Conservation (phyloP, 1,284 basidiomycete species). For the Ceratobasidium sp. region DNA sequence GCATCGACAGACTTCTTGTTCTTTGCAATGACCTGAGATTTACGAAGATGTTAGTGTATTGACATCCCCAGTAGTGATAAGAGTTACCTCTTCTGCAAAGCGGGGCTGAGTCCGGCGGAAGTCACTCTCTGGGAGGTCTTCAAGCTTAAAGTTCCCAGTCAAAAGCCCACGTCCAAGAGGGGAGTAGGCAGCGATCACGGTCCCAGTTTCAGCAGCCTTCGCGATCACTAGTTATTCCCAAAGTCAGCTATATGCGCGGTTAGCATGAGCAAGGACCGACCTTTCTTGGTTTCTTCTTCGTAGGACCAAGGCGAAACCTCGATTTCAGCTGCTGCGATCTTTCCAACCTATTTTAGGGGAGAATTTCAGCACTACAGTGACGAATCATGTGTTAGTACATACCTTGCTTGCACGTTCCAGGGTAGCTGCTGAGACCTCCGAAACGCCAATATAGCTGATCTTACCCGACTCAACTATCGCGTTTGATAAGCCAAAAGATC, state of each 20-base stretch:
- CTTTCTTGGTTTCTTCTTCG: constrained; percentile 58
- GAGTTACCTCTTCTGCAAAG: constrained; percentile 52
- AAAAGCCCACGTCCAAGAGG: constrained; percentile 48
- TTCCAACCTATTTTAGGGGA: constrained; percentile 57
- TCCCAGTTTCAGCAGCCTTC: constrained; percentile 58
- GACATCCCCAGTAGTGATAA: too few species aligned
- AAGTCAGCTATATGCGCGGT: constrained; percentile 50
- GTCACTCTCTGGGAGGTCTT: constrained; percentile 52
- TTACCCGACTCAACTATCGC: constrained; percentile 45
- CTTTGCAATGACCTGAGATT: constrained; percentile 58
- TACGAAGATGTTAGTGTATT: too few species aligned
- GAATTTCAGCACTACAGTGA: too few species aligned
- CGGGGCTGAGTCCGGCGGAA: constrained; percentile 54
- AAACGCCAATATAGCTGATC: constrained; percentile 46
- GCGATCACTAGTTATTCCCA: constrained; percentile 56
- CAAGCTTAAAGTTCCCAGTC: constrained; percentile 46
- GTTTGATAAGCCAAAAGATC: not conserved
- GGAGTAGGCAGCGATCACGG: constrained; percentile 65
- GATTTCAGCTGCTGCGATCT: constrained; percentile 64
- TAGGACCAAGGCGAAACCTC: constrained; percentile 65
- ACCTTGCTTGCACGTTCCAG: constrained; percentile 44
- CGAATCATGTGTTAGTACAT: not conserved
- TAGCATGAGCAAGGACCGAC: constrained; percentile 46
- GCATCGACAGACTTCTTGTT: constrained; percentile 68
- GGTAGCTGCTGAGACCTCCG: constrained; percentile 43